A percentile compares a stretch with the other conserved stretches of the same genome.
phyloP scores from a whole-genome alignment of 768 basidiomycete genomes.

The Tricholoma saponaceum region DNA sequence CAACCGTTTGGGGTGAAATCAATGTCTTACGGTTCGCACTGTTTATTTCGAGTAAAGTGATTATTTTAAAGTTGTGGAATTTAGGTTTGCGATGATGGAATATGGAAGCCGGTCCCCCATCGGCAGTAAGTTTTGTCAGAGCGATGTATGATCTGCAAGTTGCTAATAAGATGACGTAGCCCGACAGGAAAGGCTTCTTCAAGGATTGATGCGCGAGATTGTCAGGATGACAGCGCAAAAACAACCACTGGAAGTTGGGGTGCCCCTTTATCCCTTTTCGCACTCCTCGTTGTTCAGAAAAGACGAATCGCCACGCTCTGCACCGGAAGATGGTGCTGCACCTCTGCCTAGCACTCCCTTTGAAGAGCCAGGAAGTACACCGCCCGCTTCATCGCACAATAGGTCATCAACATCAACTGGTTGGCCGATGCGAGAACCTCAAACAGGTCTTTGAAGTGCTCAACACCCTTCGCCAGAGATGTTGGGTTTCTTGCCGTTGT shows the following conservation, averaged over 20 bases:
- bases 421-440: constrained; percentile 22
- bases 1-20: constrained; percentile 84
- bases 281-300: constrained; percentile 58
- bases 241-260: constrained; percentile 73
- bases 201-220: constrained; percentile 82
- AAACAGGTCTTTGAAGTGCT: constrained; percentile 8
- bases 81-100: constrained; percentile 78
- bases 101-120: constrained; percentile 80
- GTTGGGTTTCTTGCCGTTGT: background rate
- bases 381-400: constrained; percentile 12
- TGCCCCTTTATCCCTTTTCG: constrained; percentile 83
- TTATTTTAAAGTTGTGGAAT: constrained; percentile 3
- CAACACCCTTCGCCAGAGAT: background rate
- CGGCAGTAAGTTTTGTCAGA: constrained; percentile 52
- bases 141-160: constrained; percentile 2
- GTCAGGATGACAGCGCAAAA: constrained; percentile 79
- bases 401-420: constrained; percentile 3
- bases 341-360: constrained; percentile 37
- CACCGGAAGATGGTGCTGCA: constrained; percentile 28
- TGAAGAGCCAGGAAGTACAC: constrained; percentile 25
- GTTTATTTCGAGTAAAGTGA: background rate
- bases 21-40: constrained; percentile 65
- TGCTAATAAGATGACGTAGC: constrained; percentile 35
- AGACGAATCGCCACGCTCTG: constrained; percentile 29
- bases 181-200: constrained; percentile 78